Percentiles rank a stretch among this genome's conserved stretches.
Conservation (phyloP, 805 yeast genomes). For the Henningerozyma blattae region DNA sequence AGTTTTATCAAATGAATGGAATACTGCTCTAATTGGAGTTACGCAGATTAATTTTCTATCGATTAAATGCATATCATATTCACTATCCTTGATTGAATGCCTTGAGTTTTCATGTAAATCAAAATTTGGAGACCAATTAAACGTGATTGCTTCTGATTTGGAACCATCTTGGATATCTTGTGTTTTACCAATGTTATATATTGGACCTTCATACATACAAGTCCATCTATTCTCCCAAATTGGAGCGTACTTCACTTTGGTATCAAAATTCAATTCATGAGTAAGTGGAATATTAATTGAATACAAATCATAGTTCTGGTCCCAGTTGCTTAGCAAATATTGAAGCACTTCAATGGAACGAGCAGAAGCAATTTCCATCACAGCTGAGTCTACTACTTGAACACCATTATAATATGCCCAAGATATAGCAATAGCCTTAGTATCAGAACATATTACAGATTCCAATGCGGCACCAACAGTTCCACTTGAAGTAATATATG, state of each 20-base stretch:
- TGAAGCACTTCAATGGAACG: slow-evolving; percentile 53
- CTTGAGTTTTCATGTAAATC: slow-evolving; percentile 25
- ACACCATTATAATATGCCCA: slow-evolving; percentile 58
- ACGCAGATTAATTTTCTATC: slow-evolving; percentile 53
- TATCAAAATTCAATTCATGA: slow-evolving; percentile 36
- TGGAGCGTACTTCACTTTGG: slow-evolving; percentile 65
- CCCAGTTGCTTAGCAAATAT: slow-evolving; percentile 50
- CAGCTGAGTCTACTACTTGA: slow-evolving; percentile 35
- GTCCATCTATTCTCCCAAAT: slow-evolving; percentile 74
- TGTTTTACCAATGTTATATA: slow-evolving; percentile 3
- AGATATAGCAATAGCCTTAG: slow-evolving; percentile 66
- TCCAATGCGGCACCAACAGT: slow-evolving; percentile 97
- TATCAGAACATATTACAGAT: slow-evolving; percentile 56
- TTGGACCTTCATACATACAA: slow-evolving; percentile 36
- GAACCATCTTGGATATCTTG: slow-evolving; percentile 39
- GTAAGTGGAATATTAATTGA: slow-evolving; percentile 75
- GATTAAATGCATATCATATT: slow-evolving; percentile 57
- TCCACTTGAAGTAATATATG: slow-evolving; percentile 84
- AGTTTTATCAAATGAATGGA: slow-evolving; percentile 26
- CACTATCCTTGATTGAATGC: slow-evolving; percentile 18
- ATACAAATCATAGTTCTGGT: slow-evolving; percentile 50
- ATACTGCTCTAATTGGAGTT: slow-evolving; percentile 64
- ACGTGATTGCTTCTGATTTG: slow-evolving; percentile 35
- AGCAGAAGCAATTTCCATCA: slow-evolving; percentile 52
- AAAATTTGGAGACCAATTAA: slow-evolving; percentile 80